Evolutionary conservation across 495 filamentous ascomycete species (phyloP).

Genomic region (Cladorrhinum samala): DNA sequence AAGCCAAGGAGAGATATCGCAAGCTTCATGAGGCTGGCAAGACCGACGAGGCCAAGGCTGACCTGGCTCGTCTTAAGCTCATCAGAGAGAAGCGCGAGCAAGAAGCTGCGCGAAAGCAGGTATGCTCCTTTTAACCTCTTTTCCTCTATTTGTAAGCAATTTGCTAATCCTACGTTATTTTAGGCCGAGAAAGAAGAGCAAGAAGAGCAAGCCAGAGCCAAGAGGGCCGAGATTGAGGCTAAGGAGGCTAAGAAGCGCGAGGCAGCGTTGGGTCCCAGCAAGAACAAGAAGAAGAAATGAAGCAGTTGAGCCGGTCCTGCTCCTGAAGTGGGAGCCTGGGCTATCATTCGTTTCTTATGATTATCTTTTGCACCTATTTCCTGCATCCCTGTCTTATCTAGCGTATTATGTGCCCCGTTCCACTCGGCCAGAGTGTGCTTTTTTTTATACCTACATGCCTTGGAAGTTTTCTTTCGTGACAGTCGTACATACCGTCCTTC

Average conservation of each 20-base stretch:
- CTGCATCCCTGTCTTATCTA: too few relatives aligned
- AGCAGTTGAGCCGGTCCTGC: not conserved
- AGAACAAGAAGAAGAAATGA: slow-evolving; percentile 31
- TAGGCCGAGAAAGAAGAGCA: slow-evolving; percentile 69
- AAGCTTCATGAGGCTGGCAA: slow-evolving; percentile 95
- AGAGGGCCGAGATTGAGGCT: slow-evolving; percentile 45
- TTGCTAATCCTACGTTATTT: not conserved
- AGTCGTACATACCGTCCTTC: too few relatives aligned
- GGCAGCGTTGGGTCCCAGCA: slow-evolving; percentile 33
- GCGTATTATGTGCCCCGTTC: too few relatives aligned
- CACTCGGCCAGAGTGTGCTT: too few relatives aligned
- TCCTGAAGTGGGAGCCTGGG: not conserved
- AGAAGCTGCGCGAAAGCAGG: slow-evolving; percentile 58
- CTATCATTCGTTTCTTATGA: too few relatives aligned
- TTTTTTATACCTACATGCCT: not conserved
- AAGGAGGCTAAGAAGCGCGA: slow-evolving; percentile 64
- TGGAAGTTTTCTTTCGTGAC: not conserved
- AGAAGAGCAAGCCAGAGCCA: slow-evolving; percentile 52
- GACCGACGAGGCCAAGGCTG: slow-evolving; percentile 93
- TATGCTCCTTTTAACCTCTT: slow-evolving; percentile 19
- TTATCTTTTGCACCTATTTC: too few relatives aligned
- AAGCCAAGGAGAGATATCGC: slow-evolving; percentile 83
- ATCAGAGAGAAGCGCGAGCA: slow-evolving; percentile 83
- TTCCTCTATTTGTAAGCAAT: not conserved
- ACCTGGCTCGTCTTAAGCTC: slow-evolving; percentile 72